Evolutionary conservation across 2,329 filamentous ascomycete species (phyloP).

Genomic region (Davidsoniella neocaledoniae): DNA sequence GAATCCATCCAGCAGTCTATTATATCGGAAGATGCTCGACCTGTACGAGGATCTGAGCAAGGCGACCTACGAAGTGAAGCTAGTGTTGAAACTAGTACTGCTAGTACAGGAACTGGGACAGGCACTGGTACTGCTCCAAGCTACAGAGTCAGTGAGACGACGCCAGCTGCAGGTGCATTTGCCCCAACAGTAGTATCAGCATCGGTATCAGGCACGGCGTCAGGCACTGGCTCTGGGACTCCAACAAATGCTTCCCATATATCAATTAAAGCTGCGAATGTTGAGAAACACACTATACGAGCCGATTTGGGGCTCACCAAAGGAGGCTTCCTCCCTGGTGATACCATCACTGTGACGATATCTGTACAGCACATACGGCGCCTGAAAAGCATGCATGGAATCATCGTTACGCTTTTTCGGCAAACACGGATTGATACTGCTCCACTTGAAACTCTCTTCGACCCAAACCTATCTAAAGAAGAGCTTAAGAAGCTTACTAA

Average conservation of each 20-base stretch:
- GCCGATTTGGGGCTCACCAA: slow-evolving; percentile 69
- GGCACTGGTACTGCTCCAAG: slow-evolving; percentile 9
- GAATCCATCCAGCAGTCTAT: slow-evolving; percentile 23
- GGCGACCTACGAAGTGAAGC: slow-evolving; percentile 49
- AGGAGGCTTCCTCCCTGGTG: slow-evolving; percentile 73
- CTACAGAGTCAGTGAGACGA: slow-evolving; percentile 1
- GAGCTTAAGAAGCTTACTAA: slow-evolving; percentile 53
- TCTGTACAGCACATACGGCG: slow-evolving; percentile 75
- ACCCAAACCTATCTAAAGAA: slow-evolving; percentile 38
- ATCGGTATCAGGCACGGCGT: neutral
- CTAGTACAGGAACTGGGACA: slow-evolving; percentile 12
- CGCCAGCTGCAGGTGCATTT: too few relatives aligned
- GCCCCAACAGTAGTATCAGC: neutral
- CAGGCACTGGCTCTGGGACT: slow-evolving; percentile 6
- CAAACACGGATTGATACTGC: slow-evolving; percentile 78
- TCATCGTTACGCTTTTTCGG: slow-evolving; percentile 83
- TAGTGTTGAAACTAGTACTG: slow-evolving; percentile 46
- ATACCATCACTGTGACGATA: slow-evolving; percentile 63
- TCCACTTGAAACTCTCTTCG: slow-evolving; percentile 34
- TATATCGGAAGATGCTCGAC: slow-evolving; percentile 24
- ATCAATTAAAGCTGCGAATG: slow-evolving; percentile 13
- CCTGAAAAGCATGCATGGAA: slow-evolving; percentile 78
- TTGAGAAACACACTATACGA: slow-evolving; percentile 65
- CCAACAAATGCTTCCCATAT: slow-evolving; percentile 5
- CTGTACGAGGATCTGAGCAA: slow-evolving; percentile 15